Evolutionary conservation across 2,329 filamentous ascomycete species (phyloP), one percentile per base, ranked within the genome.

Genomic region (Fusarium nanum): DNA sequence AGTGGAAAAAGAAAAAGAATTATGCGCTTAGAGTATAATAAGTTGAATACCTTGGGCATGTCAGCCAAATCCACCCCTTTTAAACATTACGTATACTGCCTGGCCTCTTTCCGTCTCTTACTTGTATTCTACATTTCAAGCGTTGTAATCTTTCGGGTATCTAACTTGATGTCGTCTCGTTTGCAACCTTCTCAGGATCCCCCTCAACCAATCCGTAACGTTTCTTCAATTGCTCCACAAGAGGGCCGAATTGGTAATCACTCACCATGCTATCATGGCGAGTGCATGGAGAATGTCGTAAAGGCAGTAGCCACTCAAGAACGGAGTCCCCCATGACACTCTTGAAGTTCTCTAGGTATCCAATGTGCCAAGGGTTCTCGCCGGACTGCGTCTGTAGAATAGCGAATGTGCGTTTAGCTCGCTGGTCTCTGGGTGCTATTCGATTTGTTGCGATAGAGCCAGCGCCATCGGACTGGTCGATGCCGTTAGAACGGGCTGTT

Each of bases 281-380:
- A 53, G 86, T 86, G 78, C 92, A 95, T 0, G 95, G 95, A 7
- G 92, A 93, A 63, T 87, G 85, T 60, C 84, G 88, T 34, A 97
- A 78, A 0, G 95, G 95, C 2, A 97, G 80, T 14, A 97, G 76
- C 94, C 94, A 98, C 64, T 97, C 92, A 16, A 91, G 65, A 4
- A 89, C 69, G 22, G 81, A 87, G 48, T 86, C 81, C 0, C 95
- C 95, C 90, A 99, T 93, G 25, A 98, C 88, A 16, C 91, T 87
- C 69, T 89, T 88, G 81, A 94, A 91, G 76, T 98, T 98, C 28
- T 84, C 81, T 67, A 87, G 84, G 11, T 81, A 81, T 3, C 92
- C 93, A 1, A 96, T 82, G 73, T 97, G 88, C 90, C 93, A 99
- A 0, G 93, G 93, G 72, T 97, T 97, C 72, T 96, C 91, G 12